phyloP scores from a whole-genome alignment of 2,329 filamentous ascomycete genomes.

The Grosmannia penicillata region DNA sequence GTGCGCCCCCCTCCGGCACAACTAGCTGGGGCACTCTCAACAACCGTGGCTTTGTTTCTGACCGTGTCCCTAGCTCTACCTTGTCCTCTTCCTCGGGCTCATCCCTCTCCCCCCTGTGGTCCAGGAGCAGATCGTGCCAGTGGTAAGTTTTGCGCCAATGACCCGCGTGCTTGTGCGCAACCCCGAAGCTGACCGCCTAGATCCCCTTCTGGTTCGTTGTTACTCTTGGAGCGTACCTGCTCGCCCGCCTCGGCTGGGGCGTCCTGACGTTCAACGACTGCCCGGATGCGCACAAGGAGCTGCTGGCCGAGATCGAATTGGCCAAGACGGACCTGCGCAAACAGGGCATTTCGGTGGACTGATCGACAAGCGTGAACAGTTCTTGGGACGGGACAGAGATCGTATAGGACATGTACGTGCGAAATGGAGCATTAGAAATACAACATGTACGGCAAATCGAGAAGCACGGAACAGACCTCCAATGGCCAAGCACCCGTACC shows the following conservation, averaged over 20 bases:
- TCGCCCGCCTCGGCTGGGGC: slow-evolving; percentile 82
- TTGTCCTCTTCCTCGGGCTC: slow-evolving; percentile 70
- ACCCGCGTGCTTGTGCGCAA: background rate
- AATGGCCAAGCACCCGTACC: too few relatives aligned
- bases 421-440: too few relatives aligned
- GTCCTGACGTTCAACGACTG: slow-evolving; percentile 96
- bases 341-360: slow-evolving; percentile 68
- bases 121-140: slow-evolving; percentile 74
- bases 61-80: slow-evolving; percentile 55
- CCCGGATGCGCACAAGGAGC: slow-evolving; percentile 74
- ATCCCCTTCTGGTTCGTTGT: slow-evolving; percentile 89
- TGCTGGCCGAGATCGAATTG: slow-evolving; percentile 70
- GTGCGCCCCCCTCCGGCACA: slow-evolving; percentile 35
- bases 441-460: too few relatives aligned
- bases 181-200: slow-evolving; percentile 27
- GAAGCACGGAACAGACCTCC: too few relatives aligned
- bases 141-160: slow-evolving; percentile 45
- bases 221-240: slow-evolving; percentile 79
- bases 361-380: slow-evolving; percentile 13
- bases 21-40: too few relatives aligned
- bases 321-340: slow-evolving; percentile 60
- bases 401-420: too few relatives aligned
- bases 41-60: too few relatives aligned
- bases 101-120: slow-evolving; percentile 65
- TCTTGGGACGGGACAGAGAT: too few relatives aligned